A percentile compares a stretch with the other conserved stretches of the same genome.
Conservation (phyloP, 2,329 filamentous ascomycete species). For the Dactylonectria macrodidyma region DNA sequence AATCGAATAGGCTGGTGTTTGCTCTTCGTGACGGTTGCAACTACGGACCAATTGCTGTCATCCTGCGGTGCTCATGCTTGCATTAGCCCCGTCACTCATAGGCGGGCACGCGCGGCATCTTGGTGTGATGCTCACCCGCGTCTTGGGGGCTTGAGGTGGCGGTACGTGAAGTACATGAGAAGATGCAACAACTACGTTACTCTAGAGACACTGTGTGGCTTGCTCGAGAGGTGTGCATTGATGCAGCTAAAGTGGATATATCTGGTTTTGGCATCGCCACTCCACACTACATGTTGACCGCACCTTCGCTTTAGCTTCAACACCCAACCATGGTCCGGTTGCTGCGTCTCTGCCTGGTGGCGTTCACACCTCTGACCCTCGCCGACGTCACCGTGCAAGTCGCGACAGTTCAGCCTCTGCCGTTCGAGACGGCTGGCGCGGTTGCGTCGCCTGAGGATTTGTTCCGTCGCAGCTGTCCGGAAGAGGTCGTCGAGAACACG, state of each 20-base stretch:
- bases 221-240: neutral
- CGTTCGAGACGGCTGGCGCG: conserved; percentile 38
- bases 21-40: no score
- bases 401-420: conserved; percentile 47
- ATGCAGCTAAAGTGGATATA: neutral
- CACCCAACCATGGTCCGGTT: conserved; percentile 26
- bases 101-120: neutral
- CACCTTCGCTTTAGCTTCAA: neutral
- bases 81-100: conserved; percentile 9
- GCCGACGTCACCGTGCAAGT: conserved; percentile 48
- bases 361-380: conserved; percentile 31
- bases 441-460: conserved; percentile 50
- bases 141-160: conserved; percentile 1
- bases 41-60: no score
- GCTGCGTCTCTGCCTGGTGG: conserved; percentile 31
- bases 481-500: conserved; percentile 46
- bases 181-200: neutral
- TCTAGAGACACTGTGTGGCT: neutral
- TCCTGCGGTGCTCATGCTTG: no score
- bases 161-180: neutral
- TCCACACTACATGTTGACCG: neutral
- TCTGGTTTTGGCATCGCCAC: neutral
- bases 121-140: conserved; percentile 14
- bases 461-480: conserved; percentile 52
- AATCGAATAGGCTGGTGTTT: no score